Conservation (phyloP, 441 rosid genomes). For the Bruguiera hainesii region DNA sequence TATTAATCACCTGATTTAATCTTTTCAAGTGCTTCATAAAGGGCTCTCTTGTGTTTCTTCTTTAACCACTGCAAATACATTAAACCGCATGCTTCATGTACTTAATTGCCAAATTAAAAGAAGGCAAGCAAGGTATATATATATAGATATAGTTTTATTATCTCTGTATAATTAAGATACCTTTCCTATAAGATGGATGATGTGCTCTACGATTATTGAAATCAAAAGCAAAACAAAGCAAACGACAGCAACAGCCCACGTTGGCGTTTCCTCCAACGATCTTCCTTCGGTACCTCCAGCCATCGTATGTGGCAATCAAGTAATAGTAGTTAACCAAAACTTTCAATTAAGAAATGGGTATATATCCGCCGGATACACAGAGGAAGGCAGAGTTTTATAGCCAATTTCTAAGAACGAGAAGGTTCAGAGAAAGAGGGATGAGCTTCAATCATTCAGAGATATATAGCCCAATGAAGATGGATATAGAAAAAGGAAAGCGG, state of each 20-base stretch:
- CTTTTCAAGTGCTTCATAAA: slow-evolving; percentile 64
- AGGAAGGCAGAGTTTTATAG: too few relatives aligned
- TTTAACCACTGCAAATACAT: slow-evolving; percentile 46
- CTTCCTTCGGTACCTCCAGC: slow-evolving; percentile 19
- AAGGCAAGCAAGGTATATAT: too few relatives aligned
- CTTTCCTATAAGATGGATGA: slow-evolving; percentile 9
- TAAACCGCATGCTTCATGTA: too few relatives aligned
- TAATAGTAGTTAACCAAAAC: neutral
- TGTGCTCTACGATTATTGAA: slow-evolving; percentile 61
- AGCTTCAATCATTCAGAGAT: too few relatives aligned
- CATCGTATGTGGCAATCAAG: neutral
- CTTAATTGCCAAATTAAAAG: too few relatives aligned
- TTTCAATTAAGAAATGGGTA: too few relatives aligned
- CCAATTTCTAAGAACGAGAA: too few relatives aligned
- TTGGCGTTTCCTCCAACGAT: slow-evolving; percentile 64
- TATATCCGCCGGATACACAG: too few relatives aligned
- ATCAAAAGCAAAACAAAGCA: slow-evolving; percentile 57
- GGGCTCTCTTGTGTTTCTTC: slow-evolving; percentile 49
- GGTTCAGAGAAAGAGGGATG: too few relatives aligned
- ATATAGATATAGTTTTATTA: too few relatives aligned
- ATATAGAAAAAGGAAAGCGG: too few relatives aligned
- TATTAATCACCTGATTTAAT: slow-evolving; percentile 47
- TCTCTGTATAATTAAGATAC: neutral
- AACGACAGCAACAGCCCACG: slow-evolving; percentile 85
- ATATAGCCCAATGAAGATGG: too few relatives aligned